phyloP scores from a whole-genome alignment of 1,284 basidiomycete species.

The Rugosomyces carneus region DNA sequence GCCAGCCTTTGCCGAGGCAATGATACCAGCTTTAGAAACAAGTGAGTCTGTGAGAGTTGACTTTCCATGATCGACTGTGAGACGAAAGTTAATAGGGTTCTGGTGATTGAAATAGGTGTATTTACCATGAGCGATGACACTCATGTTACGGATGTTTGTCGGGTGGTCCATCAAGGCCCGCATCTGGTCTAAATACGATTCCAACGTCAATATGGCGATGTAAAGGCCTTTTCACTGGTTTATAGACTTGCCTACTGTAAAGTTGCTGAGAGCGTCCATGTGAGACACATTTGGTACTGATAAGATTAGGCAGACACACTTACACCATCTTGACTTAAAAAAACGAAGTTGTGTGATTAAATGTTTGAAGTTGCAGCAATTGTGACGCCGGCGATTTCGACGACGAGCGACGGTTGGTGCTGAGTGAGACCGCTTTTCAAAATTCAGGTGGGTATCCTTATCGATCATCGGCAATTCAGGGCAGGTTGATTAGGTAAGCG shows the following conservation, averaged over 20 bases:
- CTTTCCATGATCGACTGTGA: constrained; percentile 99
- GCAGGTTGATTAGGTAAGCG: constrained; percentile 12
- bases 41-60: constrained; percentile 99
- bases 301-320: constrained; percentile 28
- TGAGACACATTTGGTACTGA: constrained; percentile 19
- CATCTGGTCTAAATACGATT: constrained; percentile 66
- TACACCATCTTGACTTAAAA: constrained; percentile 69
- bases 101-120: constrained; percentile 14
- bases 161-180: constrained; percentile 85
- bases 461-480: constrained; percentile 16
- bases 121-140: constrained; percentile 91
- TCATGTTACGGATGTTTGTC: constrained; percentile 98
- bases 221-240: constrained; percentile 9
- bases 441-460: constrained; percentile 15
- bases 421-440: constrained; percentile 12
- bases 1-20: constrained; percentile 92
- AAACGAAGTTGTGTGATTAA: constrained; percentile 24
- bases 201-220: constrained; percentile 14
- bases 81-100: constrained; percentile 6
- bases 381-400: constrained; percentile 5
- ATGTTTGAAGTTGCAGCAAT: constrained; percentile 13
- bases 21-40: constrained; percentile 99
- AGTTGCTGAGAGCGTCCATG: constrained; percentile 55
- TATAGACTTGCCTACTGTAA: constrained; percentile 69
- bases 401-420: constrained; percentile 13